Percentiles rank a stretch among this genome's conserved stretches.
These are phyloP conservation scores for Pyrenochaeta sp. DNA, from an alignment of 2,329 filamentous ascomycete genomes.

Conservation along the genomic window DNA sequence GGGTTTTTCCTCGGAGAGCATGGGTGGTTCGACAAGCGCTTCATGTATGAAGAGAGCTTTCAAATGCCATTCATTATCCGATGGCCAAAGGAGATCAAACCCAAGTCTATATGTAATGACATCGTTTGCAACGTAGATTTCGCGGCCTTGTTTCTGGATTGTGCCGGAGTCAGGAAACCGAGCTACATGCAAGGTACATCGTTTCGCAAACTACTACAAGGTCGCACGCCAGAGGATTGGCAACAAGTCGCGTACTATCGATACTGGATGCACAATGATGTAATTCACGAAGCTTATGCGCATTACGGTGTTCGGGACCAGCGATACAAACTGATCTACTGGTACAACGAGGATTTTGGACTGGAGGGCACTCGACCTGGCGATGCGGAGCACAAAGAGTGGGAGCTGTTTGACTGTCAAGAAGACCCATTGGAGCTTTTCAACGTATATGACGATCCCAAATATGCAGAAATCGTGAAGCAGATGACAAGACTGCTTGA, in stretches of 20 bases:
- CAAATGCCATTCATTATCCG: slow-evolving; percentile 64
- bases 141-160: slow-evolving; percentile 59
- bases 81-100: slow-evolving; percentile 53
- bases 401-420: slow-evolving; percentile 63
- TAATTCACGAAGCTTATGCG: slow-evolving; percentile 59
- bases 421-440: slow-evolving; percentile 58
- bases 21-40: slow-evolving; percentile 66
- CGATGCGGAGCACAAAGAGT: slow-evolving; percentile 54
- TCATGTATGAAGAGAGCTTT: slow-evolving; percentile 66
- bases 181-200: slow-evolving; percentile 62
- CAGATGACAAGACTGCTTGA: slow-evolving; percentile 44
- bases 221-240: slow-evolving; percentile 54
- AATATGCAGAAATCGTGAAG: slow-evolving; percentile 40
- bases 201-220: slow-evolving; percentile 51
- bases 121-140: slow-evolving; percentile 65
- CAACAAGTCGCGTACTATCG: slow-evolving; percentile 62
- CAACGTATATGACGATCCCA: slow-evolving; percentile 51
- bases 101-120: slow-evolving; percentile 53
- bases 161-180: slow-evolving; percentile 52
- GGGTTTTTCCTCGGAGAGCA: slow-evolving; percentile 66
- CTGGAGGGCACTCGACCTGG: slow-evolving; percentile 55
- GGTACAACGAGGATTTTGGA: slow-evolving; percentile 61
- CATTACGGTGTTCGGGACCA: slow-evolving; percentile 62
- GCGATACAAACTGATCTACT: slow-evolving; percentile 64
- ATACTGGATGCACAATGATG: slow-evolving; percentile 65